Conservation (phyloP, 257 asterid species). For the Ligustrum vulgare region DNA sequence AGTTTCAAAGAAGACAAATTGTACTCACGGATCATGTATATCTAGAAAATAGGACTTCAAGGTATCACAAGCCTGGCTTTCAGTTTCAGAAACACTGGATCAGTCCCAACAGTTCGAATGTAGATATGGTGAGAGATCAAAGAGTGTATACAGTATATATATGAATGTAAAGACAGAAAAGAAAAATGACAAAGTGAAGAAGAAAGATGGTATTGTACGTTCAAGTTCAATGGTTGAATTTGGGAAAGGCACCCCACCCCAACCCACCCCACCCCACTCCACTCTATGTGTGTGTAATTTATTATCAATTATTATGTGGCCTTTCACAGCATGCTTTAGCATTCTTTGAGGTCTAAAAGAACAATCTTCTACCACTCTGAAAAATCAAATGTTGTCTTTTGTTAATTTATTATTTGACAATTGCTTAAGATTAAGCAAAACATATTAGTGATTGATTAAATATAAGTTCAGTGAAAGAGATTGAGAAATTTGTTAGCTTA, state of each 20-base stretch:
- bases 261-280: too few species aligned
- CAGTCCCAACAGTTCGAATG: conserved; percentile 27
- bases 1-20: conserved; percentile 24
- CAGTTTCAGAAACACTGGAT: conserved; percentile 21
- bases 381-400: conserved; percentile 7
- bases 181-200: not conserved
- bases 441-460: not conserved
- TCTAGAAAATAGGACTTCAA: conserved; percentile 9
- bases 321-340: conserved; percentile 8
- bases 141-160: too few species aligned
- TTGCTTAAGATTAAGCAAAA: conserved; percentile 10
- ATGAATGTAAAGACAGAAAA: too few species aligned
- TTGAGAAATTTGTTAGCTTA: conserved; percentile 14
- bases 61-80: conserved; percentile 8
- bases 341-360: conserved; percentile 11
- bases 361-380: conserved; percentile 4
- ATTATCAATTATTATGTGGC: not conserved
- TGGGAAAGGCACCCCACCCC: not conserved
- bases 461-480: conserved; percentile 4
- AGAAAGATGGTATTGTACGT: conserved; percentile 5
- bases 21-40: conserved; percentile 48
- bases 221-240: not conserved
- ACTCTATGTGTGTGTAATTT: too few species aligned
- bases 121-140: not conserved
- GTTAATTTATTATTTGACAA: conserved; percentile 6